These are phyloP conservation scores for Fremontodendron californicum DNA, from an alignment of 345 rosid species.

Conservation along the genomic window DNA sequence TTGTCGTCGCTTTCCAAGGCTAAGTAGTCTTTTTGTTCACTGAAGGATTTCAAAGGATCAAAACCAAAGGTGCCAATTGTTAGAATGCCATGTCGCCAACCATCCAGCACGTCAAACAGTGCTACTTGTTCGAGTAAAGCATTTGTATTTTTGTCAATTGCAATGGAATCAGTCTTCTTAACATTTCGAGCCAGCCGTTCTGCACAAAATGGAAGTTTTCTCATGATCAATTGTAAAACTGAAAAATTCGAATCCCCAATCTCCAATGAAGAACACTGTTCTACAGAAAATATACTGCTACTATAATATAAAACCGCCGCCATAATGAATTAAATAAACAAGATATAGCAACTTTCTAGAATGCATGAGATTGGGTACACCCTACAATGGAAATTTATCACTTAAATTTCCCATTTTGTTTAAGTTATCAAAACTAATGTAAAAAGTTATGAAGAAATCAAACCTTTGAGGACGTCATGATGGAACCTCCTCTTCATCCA, in stretches of 20 bases:
- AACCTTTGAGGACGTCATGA: conserved; percentile 64
- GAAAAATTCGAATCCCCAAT: too few species aligned
- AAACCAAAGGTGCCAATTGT: conserved; percentile 89
- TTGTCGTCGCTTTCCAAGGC: conserved; percentile 26
- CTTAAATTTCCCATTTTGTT: not conserved
- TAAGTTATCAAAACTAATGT: not conserved
- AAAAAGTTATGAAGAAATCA: not conserved
- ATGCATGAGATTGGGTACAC: not conserved
- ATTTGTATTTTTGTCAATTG: conserved; percentile 50
- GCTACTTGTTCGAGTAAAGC: conserved; percentile 64
- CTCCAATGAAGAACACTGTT: not conserved
- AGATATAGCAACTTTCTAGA: not conserved
- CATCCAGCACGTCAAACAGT: conserved; percentile 62
- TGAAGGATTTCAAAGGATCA: conserved; percentile 43
- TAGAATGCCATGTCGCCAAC: conserved; percentile 76
- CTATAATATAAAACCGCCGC: not conserved
- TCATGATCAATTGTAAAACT: too few species aligned
- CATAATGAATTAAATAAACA: not conserved
- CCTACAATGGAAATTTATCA: not conserved
- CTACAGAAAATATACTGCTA: not conserved
- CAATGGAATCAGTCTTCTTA: conserved; percentile 48
- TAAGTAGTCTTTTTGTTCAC: conserved; percentile 26
- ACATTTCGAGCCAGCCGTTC: conserved; percentile 45
- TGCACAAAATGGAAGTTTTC: conserved; percentile 14
- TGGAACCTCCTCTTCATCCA: conserved; percentile 80